Conservation (phyloP, 2,329 filamentous ascomycete genomes). For the Scedosporium dehoogii region DNA sequence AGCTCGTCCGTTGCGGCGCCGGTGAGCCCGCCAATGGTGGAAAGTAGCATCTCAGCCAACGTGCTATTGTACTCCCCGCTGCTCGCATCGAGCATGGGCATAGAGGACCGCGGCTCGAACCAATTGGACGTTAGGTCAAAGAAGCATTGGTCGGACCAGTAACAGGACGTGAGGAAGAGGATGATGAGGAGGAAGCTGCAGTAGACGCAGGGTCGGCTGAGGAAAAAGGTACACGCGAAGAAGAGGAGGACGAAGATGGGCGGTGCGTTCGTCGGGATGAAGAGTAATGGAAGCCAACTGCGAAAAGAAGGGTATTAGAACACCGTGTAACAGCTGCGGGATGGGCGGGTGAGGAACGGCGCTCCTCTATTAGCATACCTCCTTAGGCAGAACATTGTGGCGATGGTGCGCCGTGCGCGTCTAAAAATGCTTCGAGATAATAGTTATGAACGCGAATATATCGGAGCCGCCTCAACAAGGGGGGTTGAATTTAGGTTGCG, state of each 20-base stretch:
- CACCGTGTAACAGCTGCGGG: not conserved
- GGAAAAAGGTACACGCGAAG: slow-evolving; percentile 87
- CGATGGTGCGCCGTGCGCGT: not conserved
- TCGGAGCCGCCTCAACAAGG: too few relatives aligned
- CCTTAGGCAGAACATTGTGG: slow-evolving; percentile 51
- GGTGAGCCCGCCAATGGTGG: slow-evolving; percentile 58
- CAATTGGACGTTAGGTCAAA: slow-evolving; percentile 89
- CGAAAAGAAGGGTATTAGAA: slow-evolving; percentile 8
- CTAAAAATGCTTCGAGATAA: not conserved
- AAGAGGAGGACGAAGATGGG: slow-evolving; percentile 80
- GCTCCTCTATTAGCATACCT: slow-evolving; percentile 30
- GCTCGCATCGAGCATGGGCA: slow-evolving; percentile 17
- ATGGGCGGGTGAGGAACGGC: not conserved
- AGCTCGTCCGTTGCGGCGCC: slow-evolving; percentile 57
- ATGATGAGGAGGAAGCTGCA: slow-evolving; percentile 93
- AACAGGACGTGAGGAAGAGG: slow-evolving; percentile 83
- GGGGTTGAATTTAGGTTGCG: not conserved
- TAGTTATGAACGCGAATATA: too few relatives aligned
- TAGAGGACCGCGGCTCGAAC: slow-evolving; percentile 66
- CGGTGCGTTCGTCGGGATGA: slow-evolving; percentile 78
- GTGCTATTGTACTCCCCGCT: slow-evolving; percentile 35
- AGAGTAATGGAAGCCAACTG: slow-evolving; percentile 80
- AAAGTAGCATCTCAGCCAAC: slow-evolving; percentile 50
- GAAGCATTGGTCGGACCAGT: slow-evolving; percentile 84
- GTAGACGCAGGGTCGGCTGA: slow-evolving; percentile 95